Evolutionary conservation across 805 yeast genomes (phyloP), one percentile per base, ranked within the genome.

Genomic region (Candida maltosa): DNA sequence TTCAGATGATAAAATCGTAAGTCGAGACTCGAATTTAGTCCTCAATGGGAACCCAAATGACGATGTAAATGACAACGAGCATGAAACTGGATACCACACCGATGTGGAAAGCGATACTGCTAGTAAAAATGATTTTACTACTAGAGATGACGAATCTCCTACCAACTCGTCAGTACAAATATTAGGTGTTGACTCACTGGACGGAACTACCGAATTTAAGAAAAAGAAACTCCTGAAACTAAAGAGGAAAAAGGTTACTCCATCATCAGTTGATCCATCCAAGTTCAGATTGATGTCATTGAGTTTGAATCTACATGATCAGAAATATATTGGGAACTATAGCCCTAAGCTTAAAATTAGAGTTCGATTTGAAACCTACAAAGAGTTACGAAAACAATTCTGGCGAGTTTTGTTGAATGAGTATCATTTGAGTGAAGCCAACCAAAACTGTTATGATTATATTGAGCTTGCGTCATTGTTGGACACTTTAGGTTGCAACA

Each of bases 321-420:
- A 45, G 24, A 62, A 59, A 37, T 56, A 56, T 40, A 60, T 55
- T 1, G 62, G 56, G 1, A 62, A 58, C 26, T 71, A 72, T 34
- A 48, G 56, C 5, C 87, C 94, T 0, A 65, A 60, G 21, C 47
- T 89, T 42, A 71, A 73, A 32, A 54, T 87, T 11, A 65, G 79
- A 17, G 78, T 81, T 3, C 72, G 81, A 38, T 87, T 78, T 50
- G 74, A 80, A 40, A 76, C 89, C 0, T 87, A 87, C 54, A 66
- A 66, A 0, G 69, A 64, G 3, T 62, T 88, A 31, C 68, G 89
- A 42, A 74, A 73, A 42, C 78, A 78, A 35, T 75, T 89, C 44
- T 87, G 95, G 91, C 59, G 65, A 27, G 66, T 75, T 8, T 63
- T 87, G 5, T 62, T 86, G 11, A 72, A 70, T 23, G 75, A 76